Conservation (phyloP, 768 basidiomycete genomes). For the Podaxis rugospora region DNA sequence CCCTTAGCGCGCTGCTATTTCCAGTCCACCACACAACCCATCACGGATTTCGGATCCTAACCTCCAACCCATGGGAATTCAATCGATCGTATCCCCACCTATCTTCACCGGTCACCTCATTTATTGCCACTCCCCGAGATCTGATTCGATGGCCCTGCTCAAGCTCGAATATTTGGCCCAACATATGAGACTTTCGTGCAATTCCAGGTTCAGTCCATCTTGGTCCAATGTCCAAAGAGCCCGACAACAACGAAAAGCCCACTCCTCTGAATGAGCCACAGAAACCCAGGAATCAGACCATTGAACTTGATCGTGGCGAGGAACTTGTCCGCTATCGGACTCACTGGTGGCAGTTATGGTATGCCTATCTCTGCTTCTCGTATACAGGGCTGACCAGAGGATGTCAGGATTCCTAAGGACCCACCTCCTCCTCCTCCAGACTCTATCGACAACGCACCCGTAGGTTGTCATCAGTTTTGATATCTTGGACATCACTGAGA, state of each 20-base stretch:
- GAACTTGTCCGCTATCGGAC: conserved; percentile 36
- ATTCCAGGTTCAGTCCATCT: neutral
- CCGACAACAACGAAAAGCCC: neutral
- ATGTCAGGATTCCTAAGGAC: conserved; percentile 50
- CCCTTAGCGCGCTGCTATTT: neutral
- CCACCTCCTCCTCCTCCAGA: conserved; percentile 53
- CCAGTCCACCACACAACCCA: neutral
- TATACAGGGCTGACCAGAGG: neutral
- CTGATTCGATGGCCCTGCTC: neutral
- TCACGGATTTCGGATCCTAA: neutral
- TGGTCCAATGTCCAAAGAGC: conserved; percentile 4
- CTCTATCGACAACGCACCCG: conserved; percentile 52
- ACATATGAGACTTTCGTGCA: neutral
- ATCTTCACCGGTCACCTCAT: neutral
- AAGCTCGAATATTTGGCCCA: neutral
- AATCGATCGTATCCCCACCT: neutral
- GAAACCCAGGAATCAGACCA: conserved; percentile 7
- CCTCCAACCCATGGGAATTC: conserved; percentile 6
- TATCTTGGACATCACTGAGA: neutral
- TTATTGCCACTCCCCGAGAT: neutral
- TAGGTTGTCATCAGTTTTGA: conserved; percentile 16
- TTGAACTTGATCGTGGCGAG: conserved; percentile 36
- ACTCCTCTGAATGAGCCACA: neutral
- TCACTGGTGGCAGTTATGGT: conserved; percentile 58
- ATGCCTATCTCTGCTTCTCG: conserved; percentile 9